Evolutionary conservation across 768 basidiomycete species (phyloP), one percentile per base, ranked within the genome.

Genomic region (Russula sp.): DNA sequence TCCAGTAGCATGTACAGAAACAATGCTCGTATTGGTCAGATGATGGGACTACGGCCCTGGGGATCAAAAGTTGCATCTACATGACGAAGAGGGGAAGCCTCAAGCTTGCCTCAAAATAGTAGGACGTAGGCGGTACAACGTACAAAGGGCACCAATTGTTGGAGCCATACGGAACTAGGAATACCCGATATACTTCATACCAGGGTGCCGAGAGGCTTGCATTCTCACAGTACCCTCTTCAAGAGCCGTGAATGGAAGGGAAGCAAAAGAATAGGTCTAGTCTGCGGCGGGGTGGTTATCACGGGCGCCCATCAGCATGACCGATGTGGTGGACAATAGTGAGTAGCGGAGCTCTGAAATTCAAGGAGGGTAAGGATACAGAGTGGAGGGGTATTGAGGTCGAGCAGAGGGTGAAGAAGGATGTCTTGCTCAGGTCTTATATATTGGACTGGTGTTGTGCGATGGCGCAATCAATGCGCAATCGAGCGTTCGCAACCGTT

Each of bases 381-480:
- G 1, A 4, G 43, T 5, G 34, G 43, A 8, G 18, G 41, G 35
- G 25, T 29, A 3, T 29, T 29, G 29, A 20, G 56, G 10, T 34
- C 11, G 13, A 41, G 2, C 35, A 32, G 10, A 18, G 25, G 22
- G 29, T 18, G 39, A 18, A 48, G 16, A 18, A 35, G 2, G 10
- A 32, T 13, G n/a, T 25, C 11, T n/a, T 22, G 43, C 16, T 34
- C 38, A 47, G 32, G 7, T 9, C 56, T 56, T 64, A 56, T 61
- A 64, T 55, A 13, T 41, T n/a, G 3, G 34, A 18, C 5, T 51
- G 36, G 36, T 5, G 50, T 36, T 25, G 14, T 25, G 51, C 64
- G 64, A 65, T 65, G 39, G 64, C 64, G 64, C 64, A 65, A 65
- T 65, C 41, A 8, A 20, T 5, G 47, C 64, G 64, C 64, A 58